Percentiles rank a stretch among this genome's conserved stretches.
Conservation (phyloP, 345 rosid genomes). For the Microthlaspi erraticum region DNA sequence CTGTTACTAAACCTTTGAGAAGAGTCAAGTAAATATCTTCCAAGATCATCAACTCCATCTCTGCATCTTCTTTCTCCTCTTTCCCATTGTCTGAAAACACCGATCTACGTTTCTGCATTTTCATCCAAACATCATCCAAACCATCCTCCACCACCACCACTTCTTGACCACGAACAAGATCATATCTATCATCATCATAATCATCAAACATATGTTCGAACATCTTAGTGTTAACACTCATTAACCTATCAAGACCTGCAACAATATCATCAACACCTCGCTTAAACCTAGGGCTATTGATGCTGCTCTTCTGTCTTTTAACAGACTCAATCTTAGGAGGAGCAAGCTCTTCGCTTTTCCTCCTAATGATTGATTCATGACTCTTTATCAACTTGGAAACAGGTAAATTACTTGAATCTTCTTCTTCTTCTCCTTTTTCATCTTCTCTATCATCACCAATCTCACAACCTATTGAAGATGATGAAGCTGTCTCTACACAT, state of each 20-base stretch:
- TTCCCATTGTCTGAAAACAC: conserved; percentile 21
- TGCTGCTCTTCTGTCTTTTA: conserved; percentile 44
- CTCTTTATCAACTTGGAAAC: conserved; percentile 68
- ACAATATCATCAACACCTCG: conserved; percentile 52
- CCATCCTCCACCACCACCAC: conserved; percentile 29
- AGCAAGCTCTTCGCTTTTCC: conserved; percentile 53
- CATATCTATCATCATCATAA: conserved; percentile 14
- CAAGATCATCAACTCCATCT: conserved; percentile 41
- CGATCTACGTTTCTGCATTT: conserved; percentile 38
- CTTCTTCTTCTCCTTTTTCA: conserved; percentile 25
- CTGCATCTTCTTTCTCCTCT: conserved; percentile 54
- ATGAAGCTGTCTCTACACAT: conserved; percentile 13
- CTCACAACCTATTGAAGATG: conserved; percentile 33
- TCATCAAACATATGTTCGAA: conserved; percentile 28
- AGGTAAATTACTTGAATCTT: conserved; percentile 37
- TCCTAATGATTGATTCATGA: conserved; percentile 65
- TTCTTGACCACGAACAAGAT: not conserved
- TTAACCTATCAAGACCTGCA: conserved; percentile 48
- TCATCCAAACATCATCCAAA: conserved; percentile 56
- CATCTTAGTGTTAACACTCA: conserved; percentile 43
- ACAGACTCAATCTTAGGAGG: conserved; percentile 22
- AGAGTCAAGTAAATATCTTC: conserved; percentile 52
- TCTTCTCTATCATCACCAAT: conserved; percentile 8
- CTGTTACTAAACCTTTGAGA: conserved; percentile 43
- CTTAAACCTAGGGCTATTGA: conserved; percentile 38